Conservation (phyloP, 2,329 filamentous ascomycete species). For the Penicillium occitanis region DNA sequence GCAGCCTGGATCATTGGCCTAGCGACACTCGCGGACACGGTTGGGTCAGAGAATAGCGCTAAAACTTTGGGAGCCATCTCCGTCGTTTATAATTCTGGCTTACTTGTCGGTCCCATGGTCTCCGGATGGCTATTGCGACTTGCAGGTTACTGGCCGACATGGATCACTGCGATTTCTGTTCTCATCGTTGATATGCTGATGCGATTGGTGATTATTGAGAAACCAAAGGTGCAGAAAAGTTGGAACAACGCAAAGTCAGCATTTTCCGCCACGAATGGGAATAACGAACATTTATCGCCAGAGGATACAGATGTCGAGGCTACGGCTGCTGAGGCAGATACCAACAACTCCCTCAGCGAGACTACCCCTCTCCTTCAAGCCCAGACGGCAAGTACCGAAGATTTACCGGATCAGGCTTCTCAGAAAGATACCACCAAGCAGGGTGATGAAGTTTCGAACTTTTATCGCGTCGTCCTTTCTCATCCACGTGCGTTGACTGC, state of each 20-base stretch:
- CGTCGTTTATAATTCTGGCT: slow-evolving; percentile 29
- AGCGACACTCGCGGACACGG: slow-evolving; percentile 31
- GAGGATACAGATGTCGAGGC: slow-evolving; percentile 11
- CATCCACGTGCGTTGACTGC: slow-evolving; percentile 46
- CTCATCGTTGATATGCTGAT: slow-evolving; percentile 31
- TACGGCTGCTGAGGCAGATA: not conserved
- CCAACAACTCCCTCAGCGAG: not conserved
- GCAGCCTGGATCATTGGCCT: slow-evolving; percentile 37
- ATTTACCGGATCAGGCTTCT: not conserved
- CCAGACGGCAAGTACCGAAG: not conserved
- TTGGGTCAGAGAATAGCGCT: slow-evolving; percentile 30
- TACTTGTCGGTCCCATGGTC: slow-evolving; percentile 30
- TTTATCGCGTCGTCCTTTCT: slow-evolving; percentile 43
- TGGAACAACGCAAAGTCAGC: not conserved
- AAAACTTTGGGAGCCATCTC: slow-evolving; percentile 30
- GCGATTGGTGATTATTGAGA: slow-evolving; percentile 34
- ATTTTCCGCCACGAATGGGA: not conserved
- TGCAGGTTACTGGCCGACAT: slow-evolving; percentile 33
- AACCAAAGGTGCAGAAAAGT: slow-evolving; percentile 5
- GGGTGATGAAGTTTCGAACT: slow-evolving; percentile 12
- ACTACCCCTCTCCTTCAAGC: slow-evolving; percentile 10
- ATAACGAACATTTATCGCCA: too few relatives aligned
- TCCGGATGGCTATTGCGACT: slow-evolving; percentile 31
- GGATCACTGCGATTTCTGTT: slow-evolving; percentile 30
- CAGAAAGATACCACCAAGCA: not conserved